These are phyloP conservation scores for Skeletonema costatum DNA, from an alignment of 108 stramenopile genomes.

Conservation along the genomic window DNA sequence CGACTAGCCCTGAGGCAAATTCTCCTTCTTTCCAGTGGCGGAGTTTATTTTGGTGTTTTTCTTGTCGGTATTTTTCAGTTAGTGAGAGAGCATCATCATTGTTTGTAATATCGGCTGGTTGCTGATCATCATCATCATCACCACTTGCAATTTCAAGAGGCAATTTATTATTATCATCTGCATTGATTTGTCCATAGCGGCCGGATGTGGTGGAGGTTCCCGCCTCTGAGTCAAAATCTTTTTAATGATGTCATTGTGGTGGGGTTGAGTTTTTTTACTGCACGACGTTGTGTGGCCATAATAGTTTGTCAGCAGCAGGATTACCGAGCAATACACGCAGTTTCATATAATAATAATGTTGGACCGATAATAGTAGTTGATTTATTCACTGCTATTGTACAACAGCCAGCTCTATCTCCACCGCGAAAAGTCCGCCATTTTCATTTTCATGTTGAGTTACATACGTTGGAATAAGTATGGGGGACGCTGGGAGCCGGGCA, in stretches of 20 bases:
- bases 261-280: neutral
- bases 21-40: conserved; percentile 76
- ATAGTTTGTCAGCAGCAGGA: neutral
- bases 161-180: neutral
- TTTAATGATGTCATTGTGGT: neutral
- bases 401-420: no score
- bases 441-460: no score
- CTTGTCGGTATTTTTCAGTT: conserved; percentile 42
- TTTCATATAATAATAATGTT: no score
- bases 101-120: neutral
- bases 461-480: no score
- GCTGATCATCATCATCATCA: neutral
- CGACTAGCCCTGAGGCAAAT: conserved; percentile 77
- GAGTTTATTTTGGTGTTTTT: conserved; percentile 36
- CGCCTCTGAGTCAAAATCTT: neutral
- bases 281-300: neutral
- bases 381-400: no score
- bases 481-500: no score
- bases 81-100: neutral
- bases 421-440: no score
- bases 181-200: neutral
- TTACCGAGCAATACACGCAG: no score
- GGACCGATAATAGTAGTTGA: no score
- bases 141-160: conserved; percentile 4
- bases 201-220: neutral